phyloP scores from a whole-genome alignment of 2,329 filamentous ascomycete species.

The Aspergillus texensis region DNA sequence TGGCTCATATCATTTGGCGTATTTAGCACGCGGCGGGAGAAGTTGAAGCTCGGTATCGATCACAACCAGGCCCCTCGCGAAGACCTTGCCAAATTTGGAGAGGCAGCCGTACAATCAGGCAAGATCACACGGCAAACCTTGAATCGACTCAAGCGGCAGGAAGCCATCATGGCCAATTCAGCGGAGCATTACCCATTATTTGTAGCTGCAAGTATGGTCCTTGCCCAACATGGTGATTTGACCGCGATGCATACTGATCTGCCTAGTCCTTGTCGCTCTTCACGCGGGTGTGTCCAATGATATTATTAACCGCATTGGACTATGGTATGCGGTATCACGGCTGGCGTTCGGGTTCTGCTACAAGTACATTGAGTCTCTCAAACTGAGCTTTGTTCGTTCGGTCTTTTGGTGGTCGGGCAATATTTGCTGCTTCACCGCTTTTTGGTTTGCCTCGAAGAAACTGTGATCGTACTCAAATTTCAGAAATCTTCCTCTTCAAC shows the following conservation, averaged over 20 bases:
- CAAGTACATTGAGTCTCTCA: constrained; percentile 32
- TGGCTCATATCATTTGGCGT: constrained; percentile 43
- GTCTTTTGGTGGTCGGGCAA: constrained; percentile 44
- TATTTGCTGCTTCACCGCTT: constrained; percentile 40
- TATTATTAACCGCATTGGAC: constrained; percentile 40
- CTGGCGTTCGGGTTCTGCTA: constrained; percentile 39
- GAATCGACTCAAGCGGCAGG: constrained; percentile 39
- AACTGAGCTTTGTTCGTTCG: constrained; percentile 38
- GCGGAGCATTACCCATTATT: constrained; percentile 44
- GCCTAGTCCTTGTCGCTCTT: constrained; percentile 37
- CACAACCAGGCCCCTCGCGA: constrained; percentile 43
- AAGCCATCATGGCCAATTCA: constrained; percentile 35
- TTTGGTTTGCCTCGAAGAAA: constrained; percentile 40
- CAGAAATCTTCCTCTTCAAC: not conserved
- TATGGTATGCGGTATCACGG: constrained; percentile 41
- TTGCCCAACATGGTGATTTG: not conserved
- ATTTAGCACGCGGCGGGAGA: constrained; percentile 40
- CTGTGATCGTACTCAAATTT: constrained; percentile 16
- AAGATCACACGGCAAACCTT: constrained; percentile 40
- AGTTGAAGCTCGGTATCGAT: constrained; percentile 37
- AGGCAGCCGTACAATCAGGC: constrained; percentile 37
- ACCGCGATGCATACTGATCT: not conserved
- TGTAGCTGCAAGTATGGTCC: constrained; percentile 35
- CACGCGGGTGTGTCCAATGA: constrained; percentile 37
- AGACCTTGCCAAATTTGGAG: constrained; percentile 41